Conservation (phyloP, 2,329 filamentous ascomycete species). For the Fusarium sp. region DNA sequence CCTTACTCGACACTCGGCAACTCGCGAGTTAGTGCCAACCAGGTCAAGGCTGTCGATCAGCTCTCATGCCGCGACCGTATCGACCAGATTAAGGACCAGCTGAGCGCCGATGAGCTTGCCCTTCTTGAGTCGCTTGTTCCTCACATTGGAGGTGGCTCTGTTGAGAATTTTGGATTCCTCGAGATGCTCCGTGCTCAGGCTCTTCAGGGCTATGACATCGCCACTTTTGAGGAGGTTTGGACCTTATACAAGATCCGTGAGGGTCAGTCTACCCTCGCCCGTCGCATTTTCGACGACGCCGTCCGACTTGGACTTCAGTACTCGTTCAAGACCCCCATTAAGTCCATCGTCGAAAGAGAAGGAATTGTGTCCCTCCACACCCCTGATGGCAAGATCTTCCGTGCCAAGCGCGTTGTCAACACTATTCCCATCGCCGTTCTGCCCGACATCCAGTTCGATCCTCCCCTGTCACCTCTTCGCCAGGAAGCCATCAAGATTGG, state of each 20-base stretch:
- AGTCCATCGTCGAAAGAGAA: constrained; percentile 16
- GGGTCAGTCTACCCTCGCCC: constrained; percentile 17
- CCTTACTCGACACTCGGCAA: constrained; percentile 6
- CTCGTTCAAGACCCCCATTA: constrained; percentile 12
- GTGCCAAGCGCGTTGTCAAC: constrained; percentile 39
- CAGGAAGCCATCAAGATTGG: constrained; percentile 28
- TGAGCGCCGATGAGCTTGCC: constrained; percentile 7
- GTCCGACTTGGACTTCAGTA: constrained; percentile 14
- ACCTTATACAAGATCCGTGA: constrained; percentile 18
- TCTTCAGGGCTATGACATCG: constrained; percentile 1
- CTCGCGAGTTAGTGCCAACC: not conserved
- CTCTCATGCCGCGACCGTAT: constrained; percentile 12
- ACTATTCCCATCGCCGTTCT: constrained; percentile 43
- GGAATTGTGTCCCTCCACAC: constrained; percentile 4
- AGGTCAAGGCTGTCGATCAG: constrained; percentile 6
- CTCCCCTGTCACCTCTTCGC: constrained; percentile 31
- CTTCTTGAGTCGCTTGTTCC: constrained; percentile 10
- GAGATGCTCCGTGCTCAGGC: constrained; percentile 17
- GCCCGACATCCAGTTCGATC: constrained; percentile 26
- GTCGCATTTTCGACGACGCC: constrained; percentile 20
- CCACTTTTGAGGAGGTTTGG: constrained; percentile 18
- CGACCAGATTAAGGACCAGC: constrained; percentile 13
- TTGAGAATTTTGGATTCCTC: constrained; percentile 7
- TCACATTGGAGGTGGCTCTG: not conserved
- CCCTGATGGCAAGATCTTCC: not conserved